Evolutionary conservation across 139 green algal genomes (phyloP).

Genomic region (Pycnococcus provasolii): DNA sequence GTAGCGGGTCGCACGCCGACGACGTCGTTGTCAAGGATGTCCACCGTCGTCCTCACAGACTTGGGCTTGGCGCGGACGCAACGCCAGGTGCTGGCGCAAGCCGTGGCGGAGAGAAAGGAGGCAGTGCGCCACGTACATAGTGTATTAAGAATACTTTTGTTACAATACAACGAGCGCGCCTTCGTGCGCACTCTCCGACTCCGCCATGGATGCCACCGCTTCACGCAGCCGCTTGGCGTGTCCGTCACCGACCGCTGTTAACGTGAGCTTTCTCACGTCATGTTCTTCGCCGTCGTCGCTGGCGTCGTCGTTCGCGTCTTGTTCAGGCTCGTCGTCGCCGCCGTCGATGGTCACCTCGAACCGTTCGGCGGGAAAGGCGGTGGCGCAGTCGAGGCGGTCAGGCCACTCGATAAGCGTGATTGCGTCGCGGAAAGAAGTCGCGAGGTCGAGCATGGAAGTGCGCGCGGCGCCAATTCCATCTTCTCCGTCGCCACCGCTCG

Average conservation of each 20-base stretch:
- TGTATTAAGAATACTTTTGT: not conserved
- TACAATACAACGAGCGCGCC: not conserved
- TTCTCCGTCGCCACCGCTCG: not conserved
- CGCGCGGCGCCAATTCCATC: conserved; percentile 2
- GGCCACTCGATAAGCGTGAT: conserved; percentile 17
- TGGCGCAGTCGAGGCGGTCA: conserved; percentile 1
- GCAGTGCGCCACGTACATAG: not conserved
- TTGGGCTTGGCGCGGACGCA: not conserved
- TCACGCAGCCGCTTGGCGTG: not conserved
- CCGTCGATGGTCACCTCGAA: conserved; percentile 1
- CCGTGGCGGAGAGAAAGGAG: not conserved
- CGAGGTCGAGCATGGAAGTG: too few species aligned
- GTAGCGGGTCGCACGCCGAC: not conserved
- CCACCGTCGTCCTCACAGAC: not conserved
- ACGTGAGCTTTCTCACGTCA: not conserved
- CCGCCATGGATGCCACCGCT: not conserved
- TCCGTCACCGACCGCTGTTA: too few species aligned
- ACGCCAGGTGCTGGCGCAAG: not conserved
- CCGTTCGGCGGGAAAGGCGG: not conserved
- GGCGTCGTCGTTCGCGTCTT: conserved; percentile 6
- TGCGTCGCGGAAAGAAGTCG: not conserved
- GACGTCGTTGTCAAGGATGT: not conserved
- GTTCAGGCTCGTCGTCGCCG: not conserved
- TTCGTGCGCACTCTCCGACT: not conserved
- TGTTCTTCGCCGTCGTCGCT: not conserved